phyloP scores from a whole-genome alignment of 345 rosid genomes.

The Anacardium occidentale region DNA sequence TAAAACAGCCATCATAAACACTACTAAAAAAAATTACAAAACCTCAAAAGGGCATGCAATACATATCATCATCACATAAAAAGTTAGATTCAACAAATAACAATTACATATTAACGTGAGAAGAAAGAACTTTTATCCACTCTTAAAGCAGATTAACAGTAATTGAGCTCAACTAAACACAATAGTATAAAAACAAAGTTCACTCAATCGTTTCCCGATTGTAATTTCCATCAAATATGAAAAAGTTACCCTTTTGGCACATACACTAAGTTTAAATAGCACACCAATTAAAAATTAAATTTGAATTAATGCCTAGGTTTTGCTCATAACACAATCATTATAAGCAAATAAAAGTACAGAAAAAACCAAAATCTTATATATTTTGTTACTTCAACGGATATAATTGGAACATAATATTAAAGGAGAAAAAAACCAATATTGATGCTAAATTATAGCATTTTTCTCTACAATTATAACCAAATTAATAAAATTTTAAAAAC shows the following conservation, averaged over 20 bases:
- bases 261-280: not conserved
- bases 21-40: not conserved
- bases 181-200: not conserved
- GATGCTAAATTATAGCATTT: not conserved
- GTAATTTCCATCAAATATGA: not conserved
- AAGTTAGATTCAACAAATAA: too few relatives aligned
- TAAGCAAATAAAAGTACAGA: too few relatives aligned
- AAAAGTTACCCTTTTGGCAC: not conserved
- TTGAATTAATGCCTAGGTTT: not conserved
- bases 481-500: not conserved
- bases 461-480: not conserved
- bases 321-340: too few relatives aligned
- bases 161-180: not conserved
- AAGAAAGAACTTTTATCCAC: not conserved
- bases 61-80: not conserved
- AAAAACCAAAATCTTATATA: not conserved
- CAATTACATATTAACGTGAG: not conserved
- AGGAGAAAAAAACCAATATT: not conserved
- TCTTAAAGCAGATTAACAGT: not conserved
- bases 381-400: not conserved
- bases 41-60: not conserved
- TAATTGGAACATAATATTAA: not conserved
- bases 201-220: too few relatives aligned
- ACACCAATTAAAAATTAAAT: not conserved
- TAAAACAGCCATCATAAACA: slow-evolving; percentile 20